Percentiles rank a stretch among this genome's conserved stretches.
Conservation (phyloP, 768 basidiomycete species). For the Krasilnikovozyma curviuscula region DNA sequence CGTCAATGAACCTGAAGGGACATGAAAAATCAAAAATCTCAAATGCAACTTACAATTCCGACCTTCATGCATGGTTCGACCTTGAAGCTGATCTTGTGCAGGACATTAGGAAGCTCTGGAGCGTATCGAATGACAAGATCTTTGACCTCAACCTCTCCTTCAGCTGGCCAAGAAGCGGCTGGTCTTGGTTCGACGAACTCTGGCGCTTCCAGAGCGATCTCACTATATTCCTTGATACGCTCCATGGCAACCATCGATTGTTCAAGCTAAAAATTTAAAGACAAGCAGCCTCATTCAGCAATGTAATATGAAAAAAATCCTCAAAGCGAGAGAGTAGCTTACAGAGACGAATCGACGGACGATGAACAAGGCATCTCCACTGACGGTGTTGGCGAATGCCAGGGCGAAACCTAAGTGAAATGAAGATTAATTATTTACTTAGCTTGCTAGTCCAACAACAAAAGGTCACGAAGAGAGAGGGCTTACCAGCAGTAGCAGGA, state of each 20-base stretch:
- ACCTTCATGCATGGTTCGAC: constrained; percentile 61
- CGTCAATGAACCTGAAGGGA: too few species aligned
- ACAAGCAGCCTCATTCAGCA: constrained; percentile 14
- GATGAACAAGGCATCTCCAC: constrained; percentile 39
- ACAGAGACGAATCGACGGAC: constrained; percentile 43
- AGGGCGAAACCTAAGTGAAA: too few species aligned
- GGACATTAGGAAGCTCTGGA: constrained; percentile 65
- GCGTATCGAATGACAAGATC: constrained; percentile 22
- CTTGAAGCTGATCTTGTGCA: constrained; percentile 58
- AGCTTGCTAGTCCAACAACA: not conserved
- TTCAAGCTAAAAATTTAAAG: constrained; percentile 38
- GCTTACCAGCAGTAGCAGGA: constrained; percentile 64
- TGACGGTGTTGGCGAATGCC: constrained; percentile 65
- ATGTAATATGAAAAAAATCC: constrained; percentile 41
- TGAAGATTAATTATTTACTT: too few species aligned
- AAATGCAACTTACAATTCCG: too few species aligned
- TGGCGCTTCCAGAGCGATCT: constrained; percentile 39
- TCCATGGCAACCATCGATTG: constrained; percentile 22
- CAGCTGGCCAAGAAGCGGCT: constrained; percentile 52
- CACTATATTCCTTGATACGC: constrained; percentile 18
- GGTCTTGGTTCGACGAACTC: constrained; percentile 76
- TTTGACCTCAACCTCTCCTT: constrained; percentile 19
- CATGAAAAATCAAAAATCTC: too few species aligned
- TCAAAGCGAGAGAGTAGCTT: constrained; percentile 23
- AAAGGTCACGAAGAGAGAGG: not conserved